These are phyloP conservation scores for Mortierella sp. DNA, from an alignment of 371 early-diverging fungal species.

Conservation along the genomic window DNA sequence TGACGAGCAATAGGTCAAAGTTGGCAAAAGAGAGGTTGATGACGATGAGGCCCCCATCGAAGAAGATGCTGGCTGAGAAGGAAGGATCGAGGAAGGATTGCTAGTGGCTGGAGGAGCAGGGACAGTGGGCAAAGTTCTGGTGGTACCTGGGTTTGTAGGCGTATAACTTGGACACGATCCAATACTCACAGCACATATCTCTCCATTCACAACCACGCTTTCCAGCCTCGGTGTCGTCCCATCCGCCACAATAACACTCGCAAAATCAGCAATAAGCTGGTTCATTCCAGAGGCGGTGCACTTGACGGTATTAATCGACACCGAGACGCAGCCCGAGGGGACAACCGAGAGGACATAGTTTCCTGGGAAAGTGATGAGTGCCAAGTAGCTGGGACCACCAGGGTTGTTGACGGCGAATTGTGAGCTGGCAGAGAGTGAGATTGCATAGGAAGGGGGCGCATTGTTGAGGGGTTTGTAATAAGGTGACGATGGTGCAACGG, in stretches of 20 bases:
- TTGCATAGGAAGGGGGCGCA: constrained; percentile 14
- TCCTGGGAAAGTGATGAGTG: constrained; percentile 24
- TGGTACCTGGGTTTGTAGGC: background rate
- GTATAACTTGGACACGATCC: constrained; percentile 11
- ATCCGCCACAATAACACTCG: constrained; percentile 6
- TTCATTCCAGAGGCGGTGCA: constrained; percentile 19
- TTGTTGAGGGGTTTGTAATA: background rate
- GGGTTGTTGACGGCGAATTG: constrained; percentile 30
- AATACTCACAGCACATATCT: constrained; percentile 16
- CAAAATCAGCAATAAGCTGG: constrained; percentile 19
- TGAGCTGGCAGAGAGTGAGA: constrained; percentile 28
- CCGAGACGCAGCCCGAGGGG: constrained; percentile 20
- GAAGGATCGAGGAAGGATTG: background rate
- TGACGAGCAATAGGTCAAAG: background rate
- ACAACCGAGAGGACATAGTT: constrained; percentile 29
- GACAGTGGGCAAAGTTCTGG: background rate
- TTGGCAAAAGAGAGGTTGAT: background rate
- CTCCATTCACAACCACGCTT: constrained; percentile 34
- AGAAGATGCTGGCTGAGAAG: background rate
- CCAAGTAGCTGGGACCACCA: background rate
- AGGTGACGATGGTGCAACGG: constrained; percentile 10
- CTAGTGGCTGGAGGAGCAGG: background rate
- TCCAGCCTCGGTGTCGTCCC: constrained; percentile 13
- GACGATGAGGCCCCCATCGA: background rate
- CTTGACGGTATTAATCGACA: constrained; percentile 13